phyloP scores from a whole-genome alignment of 2,329 filamentous ascomycete species.

The Ilyonectria mors-panacis region DNA sequence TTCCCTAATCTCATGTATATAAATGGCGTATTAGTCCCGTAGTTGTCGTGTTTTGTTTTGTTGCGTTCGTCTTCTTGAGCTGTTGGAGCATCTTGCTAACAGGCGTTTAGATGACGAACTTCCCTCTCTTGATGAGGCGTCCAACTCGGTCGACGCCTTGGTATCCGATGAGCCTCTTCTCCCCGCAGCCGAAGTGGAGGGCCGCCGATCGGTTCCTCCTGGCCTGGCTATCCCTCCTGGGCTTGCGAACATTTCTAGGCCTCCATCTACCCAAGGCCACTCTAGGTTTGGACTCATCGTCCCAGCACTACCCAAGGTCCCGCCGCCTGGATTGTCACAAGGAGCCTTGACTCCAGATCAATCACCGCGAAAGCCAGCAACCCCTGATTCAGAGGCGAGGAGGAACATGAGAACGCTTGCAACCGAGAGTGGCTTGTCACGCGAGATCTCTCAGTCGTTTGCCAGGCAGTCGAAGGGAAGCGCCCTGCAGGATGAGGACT shows the following conservation, averaged over 20 bases:
- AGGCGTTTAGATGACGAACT: constrained; percentile 72
- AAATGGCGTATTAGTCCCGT: constrained; percentile 53
- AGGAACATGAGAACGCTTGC: constrained; percentile 62
- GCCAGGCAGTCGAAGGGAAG: constrained; percentile 37
- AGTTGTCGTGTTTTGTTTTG: constrained; percentile 44
- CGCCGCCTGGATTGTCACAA: constrained; percentile 45
- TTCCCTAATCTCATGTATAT: constrained; percentile 59
- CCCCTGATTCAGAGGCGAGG: constrained; percentile 55
- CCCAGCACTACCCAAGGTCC: constrained; percentile 46
- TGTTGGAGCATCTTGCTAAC: constrained; percentile 58
- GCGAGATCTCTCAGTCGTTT: constrained; percentile 60
- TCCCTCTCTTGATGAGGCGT: constrained; percentile 73
- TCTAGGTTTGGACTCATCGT: constrained; percentile 43
- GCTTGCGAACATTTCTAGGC: constrained; percentile 39
- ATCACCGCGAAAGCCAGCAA: constrained; percentile 48
- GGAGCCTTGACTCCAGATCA: constrained; percentile 53
- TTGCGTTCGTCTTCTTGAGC: constrained; percentile 36
- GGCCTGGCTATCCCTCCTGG: constrained; percentile 48
- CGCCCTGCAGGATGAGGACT: constrained; percentile 73
- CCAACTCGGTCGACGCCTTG: constrained; percentile 76
- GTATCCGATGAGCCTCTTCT: constrained; percentile 70
- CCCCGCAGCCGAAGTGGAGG: constrained; percentile 32
- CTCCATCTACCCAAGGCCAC: constrained; percentile 38
- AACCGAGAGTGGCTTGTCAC: constrained; percentile 62
- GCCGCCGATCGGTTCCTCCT: constrained; percentile 49